These are phyloP conservation scores for Prunus mume DNA, from an alignment of 306 rosid genomes.

Conservation along the genomic window DNA sequence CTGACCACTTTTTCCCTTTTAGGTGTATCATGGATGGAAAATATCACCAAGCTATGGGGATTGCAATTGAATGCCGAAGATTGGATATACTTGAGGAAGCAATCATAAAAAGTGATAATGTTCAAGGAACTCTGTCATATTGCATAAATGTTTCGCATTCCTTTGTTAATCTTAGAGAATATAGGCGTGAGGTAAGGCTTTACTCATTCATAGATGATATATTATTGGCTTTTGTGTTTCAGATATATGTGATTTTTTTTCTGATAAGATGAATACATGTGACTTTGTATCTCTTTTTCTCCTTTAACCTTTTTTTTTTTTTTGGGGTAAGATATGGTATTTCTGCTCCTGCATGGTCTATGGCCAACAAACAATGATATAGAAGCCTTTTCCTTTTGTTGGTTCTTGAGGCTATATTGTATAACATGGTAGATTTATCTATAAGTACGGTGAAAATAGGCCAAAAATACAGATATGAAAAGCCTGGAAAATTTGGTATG, in stretches of 20 bases:
- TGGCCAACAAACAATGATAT: no score
- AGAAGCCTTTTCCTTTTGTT: neutral
- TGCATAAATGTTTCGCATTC: constrained; percentile 84
- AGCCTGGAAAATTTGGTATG: no score
- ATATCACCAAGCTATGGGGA: constrained; percentile 91
- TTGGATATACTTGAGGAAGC: constrained; percentile 97
- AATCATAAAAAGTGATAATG: constrained; percentile 75
- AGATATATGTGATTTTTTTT: neutral
- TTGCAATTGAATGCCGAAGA: constrained; percentile 84
- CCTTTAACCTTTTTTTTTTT: no score
- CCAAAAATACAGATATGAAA: no score
- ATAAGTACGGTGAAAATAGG: no score
- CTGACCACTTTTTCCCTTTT: constrained; percentile 14
- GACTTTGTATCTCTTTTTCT: neutral
- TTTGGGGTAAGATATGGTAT: no score
- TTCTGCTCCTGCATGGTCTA: no score
- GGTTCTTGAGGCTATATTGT: no score
- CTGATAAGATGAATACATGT: neutral
- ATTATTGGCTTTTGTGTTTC: neutral
- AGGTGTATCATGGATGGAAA: constrained; percentile 92
- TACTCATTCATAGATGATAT: neutral
- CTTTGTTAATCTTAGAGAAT: constrained; percentile 84
- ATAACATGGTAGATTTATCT: no score
- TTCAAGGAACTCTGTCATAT: constrained; percentile 85
- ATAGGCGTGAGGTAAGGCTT: constrained; percentile 71